Conservation (phyloP, 1,284 basidiomycete species). For the Ceratobasidium sp. region DNA sequence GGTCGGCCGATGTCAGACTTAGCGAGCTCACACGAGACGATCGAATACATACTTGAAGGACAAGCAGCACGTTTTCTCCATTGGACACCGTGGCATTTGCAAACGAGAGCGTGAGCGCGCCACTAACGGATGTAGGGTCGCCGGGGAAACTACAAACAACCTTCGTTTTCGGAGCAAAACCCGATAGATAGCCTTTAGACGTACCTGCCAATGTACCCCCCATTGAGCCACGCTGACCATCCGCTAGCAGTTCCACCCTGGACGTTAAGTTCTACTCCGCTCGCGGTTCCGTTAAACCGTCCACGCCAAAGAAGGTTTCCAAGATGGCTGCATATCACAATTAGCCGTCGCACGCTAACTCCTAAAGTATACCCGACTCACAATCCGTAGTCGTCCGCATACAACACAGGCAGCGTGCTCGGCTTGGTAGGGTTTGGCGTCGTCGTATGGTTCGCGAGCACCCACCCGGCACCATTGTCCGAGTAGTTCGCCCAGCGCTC, state of each 20-base stretch:
- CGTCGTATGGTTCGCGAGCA: constrained; percentile 33
- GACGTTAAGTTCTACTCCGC: constrained; percentile 50
- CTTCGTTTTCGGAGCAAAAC: neutral
- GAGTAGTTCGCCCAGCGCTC: constrained; percentile 45
- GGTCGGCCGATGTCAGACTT: constrained; percentile 11
- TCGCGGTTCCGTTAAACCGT: constrained; percentile 49
- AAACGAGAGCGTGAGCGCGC: constrained; percentile 49
- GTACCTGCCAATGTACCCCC: constrained; percentile 44
- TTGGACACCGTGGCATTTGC: constrained; percentile 39
- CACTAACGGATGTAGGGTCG: constrained; percentile 31
- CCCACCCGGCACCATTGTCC: constrained; percentile 41
- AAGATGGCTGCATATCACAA: constrained; percentile 26
- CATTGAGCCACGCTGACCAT: constrained; percentile 45
- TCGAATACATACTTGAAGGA: constrained; percentile 31
- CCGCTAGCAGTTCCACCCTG: constrained; percentile 46
- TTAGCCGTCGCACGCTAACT: neutral
- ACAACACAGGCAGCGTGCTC: constrained; percentile 38
- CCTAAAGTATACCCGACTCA: constrained; percentile 6
- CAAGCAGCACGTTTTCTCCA: constrained; percentile 50
- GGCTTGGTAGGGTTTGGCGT: constrained; percentile 41
- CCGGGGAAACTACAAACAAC: constrained; percentile 37
- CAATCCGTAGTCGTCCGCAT: constrained; percentile 46
- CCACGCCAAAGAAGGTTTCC: constrained; percentile 54
- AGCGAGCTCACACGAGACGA: neutral
- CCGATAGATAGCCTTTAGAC: too few species aligned